These are phyloP conservation scores for Penicillium decumbens DNA, from an alignment of 2,329 filamentous ascomycete genomes.

Conservation along the genomic window DNA sequence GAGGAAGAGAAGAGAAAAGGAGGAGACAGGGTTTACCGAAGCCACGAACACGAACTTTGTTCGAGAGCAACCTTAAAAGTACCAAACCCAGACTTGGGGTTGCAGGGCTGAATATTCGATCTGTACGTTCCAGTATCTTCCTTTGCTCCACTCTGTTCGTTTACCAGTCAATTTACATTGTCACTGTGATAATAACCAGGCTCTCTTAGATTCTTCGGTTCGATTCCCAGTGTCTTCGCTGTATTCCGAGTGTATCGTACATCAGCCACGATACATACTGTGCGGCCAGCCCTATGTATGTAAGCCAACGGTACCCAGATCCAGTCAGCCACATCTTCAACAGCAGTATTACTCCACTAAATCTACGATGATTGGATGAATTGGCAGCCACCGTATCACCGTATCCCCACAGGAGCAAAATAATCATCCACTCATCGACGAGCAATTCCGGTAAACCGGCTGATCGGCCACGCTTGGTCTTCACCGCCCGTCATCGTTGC, in stretches of 20 bases:
- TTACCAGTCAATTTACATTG: too few species aligned
- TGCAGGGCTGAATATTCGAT: not conserved
- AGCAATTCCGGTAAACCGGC: slow-evolving; percentile 3
- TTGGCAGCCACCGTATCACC: slow-evolving; percentile 10
- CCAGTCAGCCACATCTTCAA: slow-evolving; percentile 16
- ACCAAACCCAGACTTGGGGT: not conserved
- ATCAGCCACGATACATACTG: slow-evolving; percentile 12
- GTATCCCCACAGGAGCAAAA: not conserved
- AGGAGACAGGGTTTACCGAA: slow-evolving; percentile 14
- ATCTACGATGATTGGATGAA: slow-evolving; percentile 6
- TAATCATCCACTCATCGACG: slow-evolving; percentile 2
- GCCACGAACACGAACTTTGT: slow-evolving; percentile 1
- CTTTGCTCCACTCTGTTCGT: not conserved
- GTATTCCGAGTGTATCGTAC: slow-evolving; percentile 1
- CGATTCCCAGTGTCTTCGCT: not conserved
- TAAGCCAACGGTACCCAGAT: not conserved
- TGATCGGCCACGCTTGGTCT: slow-evolving; percentile 6
- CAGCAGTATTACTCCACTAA: not conserved
- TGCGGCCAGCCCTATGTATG: slow-evolving; percentile 16
- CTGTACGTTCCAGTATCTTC: not conserved
- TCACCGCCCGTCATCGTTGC: slow-evolving; percentile 22
- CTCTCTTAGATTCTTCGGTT: not conserved
- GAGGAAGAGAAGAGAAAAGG: slow-evolving; percentile 7
- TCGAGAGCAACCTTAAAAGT: not conserved
- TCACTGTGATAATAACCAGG: not conserved